Base-by-base conservation (phyloP, 1,284 basidiomycete genomes). In the Cutaneotrichosporon cavernicola region DNA sequence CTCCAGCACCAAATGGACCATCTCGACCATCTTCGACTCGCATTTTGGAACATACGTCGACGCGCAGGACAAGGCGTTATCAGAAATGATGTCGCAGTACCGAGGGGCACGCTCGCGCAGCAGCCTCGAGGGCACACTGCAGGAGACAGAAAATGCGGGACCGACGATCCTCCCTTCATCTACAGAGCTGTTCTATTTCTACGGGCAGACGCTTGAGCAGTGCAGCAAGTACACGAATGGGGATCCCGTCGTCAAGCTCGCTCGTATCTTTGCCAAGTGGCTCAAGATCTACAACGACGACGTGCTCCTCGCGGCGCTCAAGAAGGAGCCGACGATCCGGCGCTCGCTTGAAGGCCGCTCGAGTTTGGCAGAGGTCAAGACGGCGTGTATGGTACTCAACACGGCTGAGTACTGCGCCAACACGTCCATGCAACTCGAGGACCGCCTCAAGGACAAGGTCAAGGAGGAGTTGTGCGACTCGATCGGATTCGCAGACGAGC, bases 371-470 rank as follows among this genome's bases (percentile, higher is more conserved):
- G 89, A 93, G 65, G 78, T 97, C 40, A 88, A 87, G 69, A 91
- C 90, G 67, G 87, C 90, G 0, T 93, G 91, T 73, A 82, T 92
- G 21, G 82, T 97, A 26, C 88, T 99, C 74, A 99, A 99, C 75
- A 99, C 97, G 0, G 95, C 95, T 2, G 96, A 99, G 73, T 99
- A 99, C 79, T 99, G 97, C 77, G 90, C 93, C 71, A 89, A 87
- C 5, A 99, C 96, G 1, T 90, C 93, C 2, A 76, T 87, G 22
- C 93, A 96, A 90, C 85, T 99, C 26, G 96, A 98, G 76, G 91
- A 96, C 70, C 92, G 91, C 73, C 87, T 98, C 52, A 87, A 88
- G 64, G 88, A 90, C 65, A 92, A 91, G 75, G 87, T 97, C 60
- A 84, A 87, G 64, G 84, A 86, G 0, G 87, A 89, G 47, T 90